Evolutionary conservation across 352 stramenopile species (phyloP), one percentile per base, ranked within the genome.

Genomic region (Globisporangium takayamanum): DNA sequence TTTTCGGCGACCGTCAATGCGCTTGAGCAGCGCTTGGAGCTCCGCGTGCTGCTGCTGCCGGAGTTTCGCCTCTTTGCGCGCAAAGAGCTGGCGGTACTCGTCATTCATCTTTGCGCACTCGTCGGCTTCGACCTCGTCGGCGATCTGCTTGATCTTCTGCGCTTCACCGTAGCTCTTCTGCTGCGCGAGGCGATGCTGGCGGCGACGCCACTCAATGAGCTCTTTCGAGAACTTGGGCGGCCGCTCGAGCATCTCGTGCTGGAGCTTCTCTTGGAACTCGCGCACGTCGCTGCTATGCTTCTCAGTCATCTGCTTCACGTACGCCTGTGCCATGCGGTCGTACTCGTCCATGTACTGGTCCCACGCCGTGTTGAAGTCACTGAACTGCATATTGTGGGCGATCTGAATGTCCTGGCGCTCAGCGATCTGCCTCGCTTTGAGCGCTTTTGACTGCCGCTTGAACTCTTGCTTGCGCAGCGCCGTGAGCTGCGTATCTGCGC

Each of bases 341-440:
- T 97, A 98, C 55, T 97, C 92, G 56, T 97, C 79, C 69, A 98
- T 84, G 70, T 98, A 98, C 67, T 96, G 83, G 66, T 98, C 94
- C 95, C 94, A 98, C 14, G 87, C 85, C 20, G 74, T 68, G 59
- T 97, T 98, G 66, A 98, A 98, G 60, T 98, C 90, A 48, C 87
- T 80, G 62, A 96, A 97, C 72, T 98, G 93, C 86, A 98, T 97
- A 67, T 97, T 97, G 67, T 98, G 92, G 6, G 89, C 90, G 49
- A 97, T 94, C 67, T 97, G 90, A n/a, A 98, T 91, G 64, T 97
- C 88, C 68, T 97, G 90, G 5, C 89, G 80, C 68, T 98, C 92
- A 33, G 80, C 82, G 33, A 97, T 87, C 62, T 98, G 91, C 50
- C 89, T 82, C 22, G 88, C 89, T 47, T 90, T 87, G 8, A 98